Evolutionary conservation across 352 stramenopile species (phyloP).

Genomic region (Pythium sp.): DNA sequence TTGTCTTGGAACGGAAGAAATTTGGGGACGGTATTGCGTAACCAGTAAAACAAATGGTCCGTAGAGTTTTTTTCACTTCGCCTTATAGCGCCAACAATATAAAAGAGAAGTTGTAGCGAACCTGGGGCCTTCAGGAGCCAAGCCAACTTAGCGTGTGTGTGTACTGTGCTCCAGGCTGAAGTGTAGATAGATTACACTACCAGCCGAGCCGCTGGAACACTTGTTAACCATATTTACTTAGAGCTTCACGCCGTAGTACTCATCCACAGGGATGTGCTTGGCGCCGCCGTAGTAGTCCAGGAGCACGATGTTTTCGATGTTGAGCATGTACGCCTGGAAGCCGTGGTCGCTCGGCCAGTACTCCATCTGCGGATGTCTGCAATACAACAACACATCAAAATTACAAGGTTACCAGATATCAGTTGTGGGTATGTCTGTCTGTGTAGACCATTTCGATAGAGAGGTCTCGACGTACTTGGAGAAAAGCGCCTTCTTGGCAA

Average conservation of each 20-base stretch:
- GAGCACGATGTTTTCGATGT: constrained; percentile 60
- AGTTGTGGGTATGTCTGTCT: neutral
- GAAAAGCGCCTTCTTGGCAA: constrained; percentile 59
- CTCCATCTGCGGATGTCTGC: constrained; percentile 66
- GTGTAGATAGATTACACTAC: no score
- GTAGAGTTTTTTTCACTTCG: neutral
- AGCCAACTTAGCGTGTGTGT: neutral
- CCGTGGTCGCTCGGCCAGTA: constrained; percentile 57
- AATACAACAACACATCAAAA: neutral
- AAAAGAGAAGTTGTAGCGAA: no score
- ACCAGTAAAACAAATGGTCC: neutral
- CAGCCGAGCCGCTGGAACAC: no score
- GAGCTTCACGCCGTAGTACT: constrained; percentile 65
- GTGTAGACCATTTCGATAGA: neutral
- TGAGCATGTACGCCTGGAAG: constrained; percentile 49
- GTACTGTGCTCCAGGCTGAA: no score
- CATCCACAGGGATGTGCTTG: constrained; percentile 55
- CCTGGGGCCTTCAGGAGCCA: no score
- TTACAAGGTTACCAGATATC: neutral
- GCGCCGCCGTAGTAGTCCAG: constrained; percentile 72
- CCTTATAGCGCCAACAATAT: neutral
- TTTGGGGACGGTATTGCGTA: neutral
- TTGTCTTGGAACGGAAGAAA: no score
- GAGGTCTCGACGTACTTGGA: constrained; percentile 38
- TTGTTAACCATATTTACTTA: no score